Evolutionary conservation across 257 asterid species (phyloP), one percentile per base, ranked within the genome.

Genomic region (Solanum piurae): DNA sequence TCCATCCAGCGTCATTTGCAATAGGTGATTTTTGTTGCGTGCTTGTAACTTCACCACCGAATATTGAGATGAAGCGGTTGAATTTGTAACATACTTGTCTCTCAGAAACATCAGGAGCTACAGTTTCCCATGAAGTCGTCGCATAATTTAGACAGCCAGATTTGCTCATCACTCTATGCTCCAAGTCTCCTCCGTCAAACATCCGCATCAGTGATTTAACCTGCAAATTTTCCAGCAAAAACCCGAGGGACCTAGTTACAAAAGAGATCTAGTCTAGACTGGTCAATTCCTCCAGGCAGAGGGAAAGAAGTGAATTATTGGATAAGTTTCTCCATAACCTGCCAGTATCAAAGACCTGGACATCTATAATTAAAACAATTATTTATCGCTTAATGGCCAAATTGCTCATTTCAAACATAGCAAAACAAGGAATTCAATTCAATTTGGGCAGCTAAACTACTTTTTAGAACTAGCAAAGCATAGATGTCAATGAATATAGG

Each of bases 171-270:
- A 95, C 94, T 89, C 89, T 91, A 83, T 90, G 93, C 86, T 96
- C 99, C 89, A 96, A 88, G 6, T 94, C 95, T 87, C 94, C 98
- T 49, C 99, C 99, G 6, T 92, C 94, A 49, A 96, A 95, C 93
- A 95, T 94, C 91, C 86, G 87, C 97, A 93, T 92, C 88, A 96
- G 87, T 46, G 94, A 92, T 86, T 86, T 88, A 52, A 91, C 88
- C 99, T 96, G 94, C 68, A 58, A 80, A 88, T 84, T 90, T 76
- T 46, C 42, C 83, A 62, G 60, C 6, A 49, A 84, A 83, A 44
- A 16, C 37, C 66, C 40, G 3, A 49, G 42, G 29, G 44, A 1
- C 1, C 44, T 29, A 49, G 29, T 80, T 82, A 82, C 6, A 18
- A 55, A 44, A 49, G 40, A 29, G 44, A 82, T 80, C 10, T 16